These are phyloP conservation scores for Ophiostoma ips DNA, from an alignment of 2,329 filamentous ascomycete genomes.

Conservation along the genomic window DNA sequence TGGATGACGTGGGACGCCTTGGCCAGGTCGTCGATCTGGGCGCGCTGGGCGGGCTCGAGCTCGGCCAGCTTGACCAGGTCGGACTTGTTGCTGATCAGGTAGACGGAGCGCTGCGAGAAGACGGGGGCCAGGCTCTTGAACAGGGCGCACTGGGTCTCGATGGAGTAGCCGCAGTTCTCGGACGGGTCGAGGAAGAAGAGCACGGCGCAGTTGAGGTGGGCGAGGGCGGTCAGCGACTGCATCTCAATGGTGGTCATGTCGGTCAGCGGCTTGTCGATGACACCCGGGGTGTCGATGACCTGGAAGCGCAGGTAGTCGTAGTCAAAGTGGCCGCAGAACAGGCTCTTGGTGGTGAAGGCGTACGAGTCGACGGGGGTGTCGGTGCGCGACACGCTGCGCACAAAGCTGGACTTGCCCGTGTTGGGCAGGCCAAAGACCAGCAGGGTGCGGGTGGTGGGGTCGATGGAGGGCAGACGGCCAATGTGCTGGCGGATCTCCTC, in stretches of 20 bases:
- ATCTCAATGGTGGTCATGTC: slow-evolving; percentile 99
- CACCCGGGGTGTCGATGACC: slow-evolving; percentile 89
- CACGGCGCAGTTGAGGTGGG: slow-evolving; percentile 87
- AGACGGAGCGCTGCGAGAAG: slow-evolving; percentile 94
- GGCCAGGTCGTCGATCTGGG: slow-evolving; percentile 19
- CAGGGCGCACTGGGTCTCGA: slow-evolving; percentile 81
- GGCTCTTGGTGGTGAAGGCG: slow-evolving; percentile 85
- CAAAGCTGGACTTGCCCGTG: slow-evolving; percentile 91
- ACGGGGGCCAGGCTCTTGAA: slow-evolving; percentile 95
- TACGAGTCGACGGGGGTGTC: slow-evolving; percentile 97
- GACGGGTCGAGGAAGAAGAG: slow-evolving; percentile 97
- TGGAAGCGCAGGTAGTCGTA: slow-evolving; percentile 87
- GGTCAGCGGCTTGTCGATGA: slow-evolving; percentile 90
- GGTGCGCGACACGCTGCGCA: slow-evolving; percentile 80
- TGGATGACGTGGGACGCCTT: slow-evolving; percentile 64
- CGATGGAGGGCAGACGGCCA: slow-evolving; percentile 93
- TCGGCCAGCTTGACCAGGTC: slow-evolving; percentile 82
- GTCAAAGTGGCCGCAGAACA: slow-evolving; percentile 96
- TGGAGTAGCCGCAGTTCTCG: slow-evolving; percentile 91
- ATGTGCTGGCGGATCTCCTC: slow-evolving; percentile 95
- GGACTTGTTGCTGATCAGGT: slow-evolving; percentile 96
- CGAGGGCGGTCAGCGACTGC: slow-evolving; percentile 96
- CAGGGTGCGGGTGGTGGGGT: slow-evolving; percentile 90
- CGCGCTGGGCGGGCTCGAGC: slow-evolving; percentile 63
- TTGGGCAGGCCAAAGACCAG: slow-evolving; percentile 97